phyloP scores from a whole-genome alignment of 2,329 filamentous ascomycete species.

The Daldinia eschscholtzii region DNA sequence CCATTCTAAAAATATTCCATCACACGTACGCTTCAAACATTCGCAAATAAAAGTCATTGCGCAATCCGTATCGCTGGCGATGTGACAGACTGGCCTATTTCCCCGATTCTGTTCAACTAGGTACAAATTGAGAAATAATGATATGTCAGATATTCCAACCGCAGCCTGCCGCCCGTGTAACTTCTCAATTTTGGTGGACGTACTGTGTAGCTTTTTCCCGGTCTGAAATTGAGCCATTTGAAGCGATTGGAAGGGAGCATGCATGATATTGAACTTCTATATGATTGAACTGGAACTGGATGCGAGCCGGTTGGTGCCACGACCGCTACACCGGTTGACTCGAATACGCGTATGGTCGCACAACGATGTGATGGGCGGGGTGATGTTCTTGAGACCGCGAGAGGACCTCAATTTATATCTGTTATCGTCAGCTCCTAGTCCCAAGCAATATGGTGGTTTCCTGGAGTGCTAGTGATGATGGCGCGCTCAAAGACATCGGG shows the following conservation, averaged over 20 bases:
- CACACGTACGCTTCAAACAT: too few relatives aligned
- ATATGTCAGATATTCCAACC: conserved; percentile 5
- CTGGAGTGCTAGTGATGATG: neutral
- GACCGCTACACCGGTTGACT: neutral
- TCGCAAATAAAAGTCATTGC: neutral
- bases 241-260: conserved; percentile 9
- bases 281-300: neutral
- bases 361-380: neutral
- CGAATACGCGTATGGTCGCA: conserved; percentile 1
- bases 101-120: neutral
- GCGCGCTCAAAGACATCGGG: neutral
- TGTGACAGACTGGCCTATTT: neutral
- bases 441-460: neutral
- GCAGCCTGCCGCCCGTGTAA: neutral
- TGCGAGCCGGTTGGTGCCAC: conserved; percentile 6
- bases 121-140: neutral
- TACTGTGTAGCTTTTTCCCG: neutral
- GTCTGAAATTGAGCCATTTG: neutral
- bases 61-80: neutral
- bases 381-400: neutral
- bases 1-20: neutral
- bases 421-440: neutral
- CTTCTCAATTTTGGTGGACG: neutral
- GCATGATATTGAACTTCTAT: neutral
- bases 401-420: neutral